These are phyloP conservation scores for Arctium lappa DNA, from an alignment of 129 eudicot species.

Conservation along the genomic window DNA sequence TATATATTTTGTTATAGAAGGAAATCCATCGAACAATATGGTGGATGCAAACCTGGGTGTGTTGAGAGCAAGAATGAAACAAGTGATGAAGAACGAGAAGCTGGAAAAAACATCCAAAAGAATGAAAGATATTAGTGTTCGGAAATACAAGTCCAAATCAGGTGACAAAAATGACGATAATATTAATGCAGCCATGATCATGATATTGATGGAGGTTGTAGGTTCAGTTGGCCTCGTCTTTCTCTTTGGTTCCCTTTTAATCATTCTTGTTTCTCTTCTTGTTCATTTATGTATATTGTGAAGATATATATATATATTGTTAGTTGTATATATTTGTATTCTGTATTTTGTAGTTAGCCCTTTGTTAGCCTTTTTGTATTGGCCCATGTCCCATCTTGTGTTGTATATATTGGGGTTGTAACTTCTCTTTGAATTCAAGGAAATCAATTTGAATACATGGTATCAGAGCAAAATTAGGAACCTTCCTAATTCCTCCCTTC, in stretches of 20 bases:
- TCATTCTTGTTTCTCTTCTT: constrained; percentile 26
- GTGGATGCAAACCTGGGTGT: constrained; percentile 36
- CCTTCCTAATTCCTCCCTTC: too few relatives aligned
- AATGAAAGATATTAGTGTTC: constrained; percentile 1
- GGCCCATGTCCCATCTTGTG: too few relatives aligned
- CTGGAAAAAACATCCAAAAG: not conserved
- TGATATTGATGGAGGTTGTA: constrained; percentile 4
- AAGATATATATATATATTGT: not conserved
- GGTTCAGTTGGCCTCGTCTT: constrained; percentile 28
- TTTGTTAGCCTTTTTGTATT: too few relatives aligned
- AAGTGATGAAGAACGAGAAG: constrained; percentile 32
- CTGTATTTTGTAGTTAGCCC: too few relatives aligned
- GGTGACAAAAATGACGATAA: not conserved
- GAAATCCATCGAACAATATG: constrained; percentile 21
- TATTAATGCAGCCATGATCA: constrained; percentile 8
- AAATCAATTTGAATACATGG: too few relatives aligned
- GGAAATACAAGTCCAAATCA: not conserved
- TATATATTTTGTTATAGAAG: not conserved
- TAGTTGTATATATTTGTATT: too few relatives aligned
- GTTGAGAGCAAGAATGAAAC: constrained; percentile 32
- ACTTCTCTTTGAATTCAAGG: too few relatives aligned
- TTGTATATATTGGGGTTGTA: too few relatives aligned
- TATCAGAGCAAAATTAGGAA: too few relatives aligned
- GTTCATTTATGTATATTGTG: constrained; percentile 17
- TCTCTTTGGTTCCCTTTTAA: constrained; percentile 31